Evolutionary conservation across 495 filamentous ascomycete genomes (phyloP).

Genomic region (Trichoderma virens): DNA sequence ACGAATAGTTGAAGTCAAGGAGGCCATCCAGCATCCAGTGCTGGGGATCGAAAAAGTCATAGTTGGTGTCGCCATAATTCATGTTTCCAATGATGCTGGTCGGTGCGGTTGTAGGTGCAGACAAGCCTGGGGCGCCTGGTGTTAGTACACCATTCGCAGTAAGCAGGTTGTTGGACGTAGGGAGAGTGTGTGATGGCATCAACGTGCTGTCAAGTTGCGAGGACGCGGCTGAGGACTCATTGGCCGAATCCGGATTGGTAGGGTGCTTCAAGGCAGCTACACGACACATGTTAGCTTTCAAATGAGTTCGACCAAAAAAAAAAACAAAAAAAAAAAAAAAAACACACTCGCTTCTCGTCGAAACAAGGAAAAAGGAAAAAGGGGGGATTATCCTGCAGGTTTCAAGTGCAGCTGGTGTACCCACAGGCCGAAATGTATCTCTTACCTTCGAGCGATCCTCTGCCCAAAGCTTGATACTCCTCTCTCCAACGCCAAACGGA

Average conservation of each 20-base stretch:
- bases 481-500: constrained; percentile 92
- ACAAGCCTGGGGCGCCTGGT: constrained; percentile 36
- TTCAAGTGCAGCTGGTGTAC: constrained; percentile 8
- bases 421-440: constrained; percentile 10
- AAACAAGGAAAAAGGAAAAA: constrained; percentile 7
- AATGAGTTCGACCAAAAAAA: constrained; percentile 13
- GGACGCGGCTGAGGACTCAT: constrained; percentile 64
- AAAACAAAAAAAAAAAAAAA: constrained; percentile 9
- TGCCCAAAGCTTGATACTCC: constrained; percentile 69
- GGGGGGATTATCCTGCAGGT: background rate
- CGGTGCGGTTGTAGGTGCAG: constrained; percentile 32
- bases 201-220: constrained; percentile 49
- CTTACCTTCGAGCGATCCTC: constrained; percentile 72
- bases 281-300: constrained; percentile 30
- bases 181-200: constrained; percentile 31
- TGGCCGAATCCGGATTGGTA: constrained; percentile 73
- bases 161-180: constrained; percentile 21
- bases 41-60: constrained; percentile 81
- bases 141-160: constrained; percentile 40
- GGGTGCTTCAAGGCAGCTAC: constrained; percentile 68
- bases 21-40: constrained; percentile 86
- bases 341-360: background rate
- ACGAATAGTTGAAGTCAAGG: constrained; percentile 69
- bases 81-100: constrained; percentile 31
- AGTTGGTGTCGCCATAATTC: constrained; percentile 57